Evolutionary conservation across 306 rosid species (phyloP).

Genomic region (Vigna mungo): DNA sequence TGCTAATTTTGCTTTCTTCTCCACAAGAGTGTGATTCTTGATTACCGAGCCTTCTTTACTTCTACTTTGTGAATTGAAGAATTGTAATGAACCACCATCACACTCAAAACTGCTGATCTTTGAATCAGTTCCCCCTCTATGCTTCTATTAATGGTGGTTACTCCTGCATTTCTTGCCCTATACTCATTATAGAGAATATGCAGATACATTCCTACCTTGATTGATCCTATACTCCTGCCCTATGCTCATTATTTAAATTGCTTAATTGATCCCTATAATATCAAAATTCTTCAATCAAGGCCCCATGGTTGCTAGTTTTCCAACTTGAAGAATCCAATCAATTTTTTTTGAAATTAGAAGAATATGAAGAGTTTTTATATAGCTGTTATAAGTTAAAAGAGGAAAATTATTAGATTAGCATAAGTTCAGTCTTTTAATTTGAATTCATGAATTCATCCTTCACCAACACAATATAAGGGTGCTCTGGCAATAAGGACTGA

Average conservation of each 20-base stretch:
- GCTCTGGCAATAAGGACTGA: background rate
- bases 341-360: background rate
- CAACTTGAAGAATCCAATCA: background rate
- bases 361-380: background rate
- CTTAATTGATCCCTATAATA: conserved; percentile 10
- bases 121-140: no score
- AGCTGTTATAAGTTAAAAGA: background rate
- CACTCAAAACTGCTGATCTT: no score
- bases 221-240: no score
- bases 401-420: background rate
- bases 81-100: no score
- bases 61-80: no score
- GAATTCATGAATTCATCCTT: background rate
- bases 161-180: background rate
- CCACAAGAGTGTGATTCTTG: no score
- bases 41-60: no score
- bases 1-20: no score
- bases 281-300: background rate
- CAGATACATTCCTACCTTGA: background rate
- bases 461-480: background rate
- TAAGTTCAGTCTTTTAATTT: background rate
- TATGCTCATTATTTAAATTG: background rate
- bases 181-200: background rate
- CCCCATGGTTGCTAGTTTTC: background rate
- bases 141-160: no score